Conservation (phyloP, 2,329 filamentous ascomycete genomes). For the Alternaria alternata region DNA sequence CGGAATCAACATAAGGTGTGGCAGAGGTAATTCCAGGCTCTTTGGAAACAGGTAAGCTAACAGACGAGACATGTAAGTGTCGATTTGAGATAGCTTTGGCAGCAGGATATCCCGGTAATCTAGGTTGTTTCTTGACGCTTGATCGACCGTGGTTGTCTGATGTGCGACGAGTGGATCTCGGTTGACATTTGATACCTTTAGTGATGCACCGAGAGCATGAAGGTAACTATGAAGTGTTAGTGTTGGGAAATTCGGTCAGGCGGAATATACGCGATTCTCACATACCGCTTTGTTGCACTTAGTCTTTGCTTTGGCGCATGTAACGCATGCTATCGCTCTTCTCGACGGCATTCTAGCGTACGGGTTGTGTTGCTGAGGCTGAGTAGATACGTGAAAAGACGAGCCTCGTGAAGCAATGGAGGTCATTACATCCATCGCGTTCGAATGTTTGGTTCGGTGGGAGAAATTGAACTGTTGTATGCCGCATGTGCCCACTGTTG, state of each 20-base stretch:
- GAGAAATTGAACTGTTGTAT: background rate
- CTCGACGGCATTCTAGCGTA: constrained; percentile 44
- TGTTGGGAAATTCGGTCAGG: background rate
- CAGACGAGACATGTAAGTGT: constrained; percentile 29
- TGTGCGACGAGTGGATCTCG: constrained; percentile 49
- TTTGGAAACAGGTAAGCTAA: constrained; percentile 31
- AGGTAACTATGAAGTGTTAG: constrained; percentile 33
- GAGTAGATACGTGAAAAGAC: constrained; percentile 18
- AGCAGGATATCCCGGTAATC: constrained; percentile 36
- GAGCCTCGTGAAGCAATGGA: constrained; percentile 22
- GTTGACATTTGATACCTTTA: constrained; percentile 48
- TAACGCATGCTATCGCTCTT: constrained; percentile 50
- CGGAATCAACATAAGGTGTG: constrained; percentile 41
- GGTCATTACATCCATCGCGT: constrained; percentile 22
- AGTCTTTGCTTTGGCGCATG: constrained; percentile 51
- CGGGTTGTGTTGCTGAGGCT: constrained; percentile 31
- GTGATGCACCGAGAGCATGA: constrained; percentile 48
- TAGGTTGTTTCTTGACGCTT: constrained; percentile 36
- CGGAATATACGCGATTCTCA: constrained; percentile 11
- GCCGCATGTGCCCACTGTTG: background rate
- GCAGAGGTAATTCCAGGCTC: constrained; percentile 32
- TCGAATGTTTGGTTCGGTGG: constrained; percentile 22
- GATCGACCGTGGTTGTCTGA: constrained; percentile 45
- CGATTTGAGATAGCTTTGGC: constrained; percentile 30
- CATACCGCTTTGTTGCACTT: constrained; percentile 50